Base-by-base conservation (phyloP, 805 yeast genomes). In the Millerozyma miso region DNA sequence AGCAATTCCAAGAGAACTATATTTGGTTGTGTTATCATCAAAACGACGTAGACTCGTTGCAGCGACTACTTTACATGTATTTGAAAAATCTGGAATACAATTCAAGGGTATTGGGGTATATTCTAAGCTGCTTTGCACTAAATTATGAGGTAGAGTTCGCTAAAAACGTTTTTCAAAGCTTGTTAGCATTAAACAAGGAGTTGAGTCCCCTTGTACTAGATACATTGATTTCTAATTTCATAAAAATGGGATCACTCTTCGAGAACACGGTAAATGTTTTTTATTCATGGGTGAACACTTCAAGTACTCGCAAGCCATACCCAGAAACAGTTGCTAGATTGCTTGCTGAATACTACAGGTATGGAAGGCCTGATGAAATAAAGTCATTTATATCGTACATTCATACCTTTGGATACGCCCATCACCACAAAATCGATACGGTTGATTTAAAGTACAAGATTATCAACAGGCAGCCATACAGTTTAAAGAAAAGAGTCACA, bases 1-100 rank as follows among this genome's bases (percentile, higher is more conserved):
- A 46, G n/a, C 37, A 43, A 13, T 55, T 60, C 26, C 50, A 54
- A 32, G 61, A 59, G 33, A 49, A 53, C 33, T 59, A 56, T 35
- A 62, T 65, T 7, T 65, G 68, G 64, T 44, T 65, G 14, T 58
- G 68, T 37, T 69, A 63, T 47, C 71, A 69, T 49, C 51, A 50
- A 50, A 62, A 65, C 36, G 67, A 69, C 37, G 19, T 61, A 12
- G 49, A 52, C 14, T 47, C 55, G 19, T 39, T 63, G 15, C 58
- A 58, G 35, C 41, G 45, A 18, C 43, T 60, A 16, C 43, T 57
- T 7, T 49, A 55, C 35, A 38, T 44, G 8, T 61, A 63, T 43
- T 48, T 59, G 18, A 47, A 50, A 36, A 39, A 42, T n/a, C 38
- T 52, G 4, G 44, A 29, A 10, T 52, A 60, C 33, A 51, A 61